phyloP scores from a whole-genome alignment of 257 asterid genomes.

The Henckelia pumila region DNA sequence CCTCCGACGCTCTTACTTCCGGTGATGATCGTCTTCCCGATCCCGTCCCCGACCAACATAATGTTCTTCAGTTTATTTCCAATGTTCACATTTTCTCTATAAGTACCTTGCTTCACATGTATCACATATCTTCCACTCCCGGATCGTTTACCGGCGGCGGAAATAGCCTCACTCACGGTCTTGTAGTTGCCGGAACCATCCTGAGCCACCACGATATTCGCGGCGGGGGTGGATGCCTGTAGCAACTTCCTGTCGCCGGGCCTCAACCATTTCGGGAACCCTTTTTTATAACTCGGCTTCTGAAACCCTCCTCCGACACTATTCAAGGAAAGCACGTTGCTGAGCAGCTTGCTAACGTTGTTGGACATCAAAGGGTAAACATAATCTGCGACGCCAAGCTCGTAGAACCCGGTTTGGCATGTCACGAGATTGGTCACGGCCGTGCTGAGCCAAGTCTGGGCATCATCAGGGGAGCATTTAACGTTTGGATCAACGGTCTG shows the following conservation, averaged over 20 bases:
- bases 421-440: conserved; percentile 75
- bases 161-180: conserved; percentile 53
- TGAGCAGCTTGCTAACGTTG: conserved; percentile 54
- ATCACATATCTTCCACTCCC: conserved; percentile 64
- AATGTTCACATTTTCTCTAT: conserved; percentile 67
- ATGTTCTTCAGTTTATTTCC: conserved; percentile 37
- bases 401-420: conserved; percentile 55
- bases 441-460: conserved; percentile 80
- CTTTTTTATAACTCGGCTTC: conserved; percentile 26
- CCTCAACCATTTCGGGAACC: conserved; percentile 66
- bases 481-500: conserved; percentile 42
- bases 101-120: conserved; percentile 66
- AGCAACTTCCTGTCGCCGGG: conserved; percentile 61
- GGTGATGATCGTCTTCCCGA: conserved; percentile 44
- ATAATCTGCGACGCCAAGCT: conserved; percentile 43
- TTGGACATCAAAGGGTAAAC: conserved; percentile 45
- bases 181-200: conserved; percentile 64
- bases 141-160: conserved; percentile 44
- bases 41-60: conserved; percentile 49
- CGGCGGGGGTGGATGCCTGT: conserved; percentile 39
- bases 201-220: conserved; percentile 64
- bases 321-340: conserved; percentile 62
- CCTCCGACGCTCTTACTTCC: conserved; percentile 46
- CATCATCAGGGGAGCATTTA: conserved; percentile 40
- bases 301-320: conserved; percentile 20